Conservation (phyloP, 2,329 filamentous ascomycete genomes). For the Xylaria polymorpha region DNA sequence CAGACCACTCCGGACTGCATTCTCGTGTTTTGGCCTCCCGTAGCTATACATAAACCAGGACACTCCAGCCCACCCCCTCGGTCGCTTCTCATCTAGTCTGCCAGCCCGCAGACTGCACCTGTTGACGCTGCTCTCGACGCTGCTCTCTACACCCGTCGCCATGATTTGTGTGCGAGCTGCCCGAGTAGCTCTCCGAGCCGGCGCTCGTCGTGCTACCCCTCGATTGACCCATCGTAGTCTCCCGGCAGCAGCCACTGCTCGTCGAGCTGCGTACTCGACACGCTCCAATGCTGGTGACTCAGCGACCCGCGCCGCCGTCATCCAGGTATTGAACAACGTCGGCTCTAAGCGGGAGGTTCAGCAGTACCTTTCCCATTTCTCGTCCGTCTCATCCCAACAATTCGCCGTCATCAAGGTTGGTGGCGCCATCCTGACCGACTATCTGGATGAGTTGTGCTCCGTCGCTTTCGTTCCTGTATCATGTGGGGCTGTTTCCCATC, state of each 20-base stretch:
- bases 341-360: conserved; percentile 96
- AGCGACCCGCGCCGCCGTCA: conserved; percentile 81
- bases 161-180: conserved; percentile 48
- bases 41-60: conserved; percentile 24
- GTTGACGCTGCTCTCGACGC: conserved; percentile 7
- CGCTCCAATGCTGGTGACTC: conserved; percentile 58
- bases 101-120: background rate
- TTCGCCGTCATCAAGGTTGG: conserved; percentile 99
- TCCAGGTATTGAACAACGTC: conserved; percentile 93
- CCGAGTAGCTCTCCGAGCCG: conserved; percentile 48
- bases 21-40: conserved; percentile 21
- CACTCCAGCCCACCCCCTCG: background rate
- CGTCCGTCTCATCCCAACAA: conserved; percentile 93
- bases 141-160: conserved; percentile 20
- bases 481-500: conserved; percentile 93
- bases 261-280: conserved; percentile 50
- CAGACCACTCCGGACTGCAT: conserved; percentile 5
- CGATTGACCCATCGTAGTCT: conserved; percentile 33
- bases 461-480: conserved; percentile 89
- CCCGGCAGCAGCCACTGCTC: conserved; percentile 43
- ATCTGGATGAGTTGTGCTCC: conserved; percentile 92
- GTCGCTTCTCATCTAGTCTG: conserved; percentile 10
- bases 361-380: conserved; percentile 98
- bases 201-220: conserved; percentile 46
- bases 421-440: conserved; percentile 93